phyloP scores from a whole-genome alignment of 441 rosid species.

The Viola pubescens region DNA sequence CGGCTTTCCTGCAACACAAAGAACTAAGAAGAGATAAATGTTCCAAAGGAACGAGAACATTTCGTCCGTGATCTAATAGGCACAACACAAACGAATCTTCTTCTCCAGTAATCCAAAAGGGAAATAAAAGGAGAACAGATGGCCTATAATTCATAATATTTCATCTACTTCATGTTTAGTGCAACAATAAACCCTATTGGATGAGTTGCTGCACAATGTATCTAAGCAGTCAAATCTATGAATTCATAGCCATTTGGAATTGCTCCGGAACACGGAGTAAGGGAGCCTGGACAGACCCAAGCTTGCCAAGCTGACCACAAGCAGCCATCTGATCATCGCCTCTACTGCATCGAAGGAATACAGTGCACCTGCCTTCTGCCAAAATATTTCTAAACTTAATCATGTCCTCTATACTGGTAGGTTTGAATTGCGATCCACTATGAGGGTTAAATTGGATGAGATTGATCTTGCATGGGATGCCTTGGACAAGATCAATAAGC shows the following conservation, averaged over 20 bases:
- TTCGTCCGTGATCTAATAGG: no score
- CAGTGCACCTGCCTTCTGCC: conserved; percentile 56
- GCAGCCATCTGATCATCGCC: conserved; percentile 98
- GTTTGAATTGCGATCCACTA: conserved; percentile 63
- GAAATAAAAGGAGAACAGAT: no score
- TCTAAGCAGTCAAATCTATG: conserved; percentile 9
- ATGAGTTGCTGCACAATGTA: background rate
- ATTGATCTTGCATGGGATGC: conserved; percentile 93
- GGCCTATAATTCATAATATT: background rate
- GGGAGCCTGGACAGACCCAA: conserved; percentile 53
- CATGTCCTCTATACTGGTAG: conserved; percentile 61
- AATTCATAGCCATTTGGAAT: conserved; percentile 48
- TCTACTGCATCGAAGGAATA: conserved; percentile 58
- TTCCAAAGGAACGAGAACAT: no score
- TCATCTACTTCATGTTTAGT: background rate
- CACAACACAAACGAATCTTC: no score
- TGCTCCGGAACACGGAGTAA: conserved; percentile 64
- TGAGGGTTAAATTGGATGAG: conserved; percentile 85
- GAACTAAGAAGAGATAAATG: no score
- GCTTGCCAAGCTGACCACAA: conserved; percentile 90
- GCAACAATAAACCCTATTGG: background rate
- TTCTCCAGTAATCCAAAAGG: no score
- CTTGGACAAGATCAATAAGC: conserved; percentile 68
- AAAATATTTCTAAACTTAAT: conserved; percentile 63
- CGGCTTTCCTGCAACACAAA: no score